Conservation (phyloP, 2,329 filamentous ascomycete species). For the Sclerotinia sclerotiorum region DNA sequence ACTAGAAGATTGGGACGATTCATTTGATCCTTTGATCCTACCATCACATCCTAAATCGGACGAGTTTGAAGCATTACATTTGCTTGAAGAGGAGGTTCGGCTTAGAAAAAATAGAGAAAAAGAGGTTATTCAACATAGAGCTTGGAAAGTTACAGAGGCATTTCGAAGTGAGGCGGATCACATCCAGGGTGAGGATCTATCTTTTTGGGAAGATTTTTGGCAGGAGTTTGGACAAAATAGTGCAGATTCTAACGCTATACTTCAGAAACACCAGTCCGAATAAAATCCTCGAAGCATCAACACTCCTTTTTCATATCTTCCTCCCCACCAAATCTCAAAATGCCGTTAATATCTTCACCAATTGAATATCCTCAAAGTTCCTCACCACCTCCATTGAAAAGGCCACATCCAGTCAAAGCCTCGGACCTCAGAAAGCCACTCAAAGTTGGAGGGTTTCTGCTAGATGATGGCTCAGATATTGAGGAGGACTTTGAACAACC, state of each 20-base stretch:
- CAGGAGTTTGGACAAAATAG: neutral
- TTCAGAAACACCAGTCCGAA: constrained; percentile 16
- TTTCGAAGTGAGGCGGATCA: constrained; percentile 52
- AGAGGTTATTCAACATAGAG: constrained; percentile 52
- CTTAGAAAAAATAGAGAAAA: constrained; percentile 45
- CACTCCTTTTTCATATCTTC: constrained; percentile 11
- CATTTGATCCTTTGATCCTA: constrained; percentile 20
- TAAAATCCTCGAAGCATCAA: constrained; percentile 13
- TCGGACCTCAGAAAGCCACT: constrained; percentile 40
- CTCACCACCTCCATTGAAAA: constrained; percentile 41
- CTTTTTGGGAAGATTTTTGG: neutral
- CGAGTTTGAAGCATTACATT: constrained; percentile 48
- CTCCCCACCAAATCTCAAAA: constrained; percentile 40
- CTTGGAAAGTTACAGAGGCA: constrained; percentile 47
- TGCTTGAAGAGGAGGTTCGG: constrained; percentile 45
- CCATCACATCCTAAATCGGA: constrained; percentile 43
- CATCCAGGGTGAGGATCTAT: constrained; percentile 33
- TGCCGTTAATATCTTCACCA: constrained; percentile 62
- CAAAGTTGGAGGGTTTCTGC: constrained; percentile 47
- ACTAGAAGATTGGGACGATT: constrained; percentile 33
- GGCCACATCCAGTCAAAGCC: constrained; percentile 42
- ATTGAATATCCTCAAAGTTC: constrained; percentile 43
- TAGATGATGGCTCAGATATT: constrained; percentile 47
- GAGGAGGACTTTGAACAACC: constrained; percentile 43
- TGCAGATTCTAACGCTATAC: neutral